Percentiles rank a stretch among this genome's conserved stretches.
Conservation (phyloP, 148 eudicot species). For the Chenopodium formosanum region DNA sequence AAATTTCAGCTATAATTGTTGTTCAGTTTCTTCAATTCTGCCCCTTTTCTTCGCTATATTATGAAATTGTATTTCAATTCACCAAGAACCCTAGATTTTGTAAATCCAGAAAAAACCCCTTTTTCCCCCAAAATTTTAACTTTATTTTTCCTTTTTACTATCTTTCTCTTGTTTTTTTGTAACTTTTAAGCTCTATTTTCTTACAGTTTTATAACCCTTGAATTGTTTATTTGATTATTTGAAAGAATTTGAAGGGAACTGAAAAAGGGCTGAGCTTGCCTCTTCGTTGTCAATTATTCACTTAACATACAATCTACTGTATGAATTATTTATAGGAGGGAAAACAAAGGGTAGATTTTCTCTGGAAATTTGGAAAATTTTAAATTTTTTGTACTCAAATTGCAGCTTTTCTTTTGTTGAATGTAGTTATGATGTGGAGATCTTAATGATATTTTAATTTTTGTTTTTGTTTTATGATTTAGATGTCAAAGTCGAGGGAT, state of each 20-base stretch:
- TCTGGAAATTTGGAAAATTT: not conserved
- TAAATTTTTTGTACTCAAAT: not conserved
- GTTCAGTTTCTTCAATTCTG: not conserved
- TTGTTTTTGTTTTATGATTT: slow-evolving; percentile 8
- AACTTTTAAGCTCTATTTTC: not conserved
- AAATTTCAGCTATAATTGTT: not conserved
- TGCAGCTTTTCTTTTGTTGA: not conserved
- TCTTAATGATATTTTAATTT: not conserved
- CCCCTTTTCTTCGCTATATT: not conserved
- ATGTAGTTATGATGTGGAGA: slow-evolving; percentile 3
- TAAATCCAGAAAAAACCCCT: not conserved
- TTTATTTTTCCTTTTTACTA: not conserved
- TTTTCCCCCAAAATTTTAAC: not conserved
- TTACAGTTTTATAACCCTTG: not conserved
- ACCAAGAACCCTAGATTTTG: not conserved
- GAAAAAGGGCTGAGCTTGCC: not conserved
- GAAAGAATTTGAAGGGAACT: not conserved
- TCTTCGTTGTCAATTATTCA: not conserved
- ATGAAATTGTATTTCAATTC: not conserved
- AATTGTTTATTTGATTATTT: not conserved
- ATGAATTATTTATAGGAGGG: too few species aligned
- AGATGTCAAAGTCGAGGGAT: slow-evolving; percentile 50
- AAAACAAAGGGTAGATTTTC: not conserved
- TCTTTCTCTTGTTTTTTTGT: not conserved
- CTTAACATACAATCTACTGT: not conserved